These are phyloP conservation scores for Ocimum tenuiflorum DNA, from an alignment of 257 asterid genomes.

Conservation along the genomic window DNA sequence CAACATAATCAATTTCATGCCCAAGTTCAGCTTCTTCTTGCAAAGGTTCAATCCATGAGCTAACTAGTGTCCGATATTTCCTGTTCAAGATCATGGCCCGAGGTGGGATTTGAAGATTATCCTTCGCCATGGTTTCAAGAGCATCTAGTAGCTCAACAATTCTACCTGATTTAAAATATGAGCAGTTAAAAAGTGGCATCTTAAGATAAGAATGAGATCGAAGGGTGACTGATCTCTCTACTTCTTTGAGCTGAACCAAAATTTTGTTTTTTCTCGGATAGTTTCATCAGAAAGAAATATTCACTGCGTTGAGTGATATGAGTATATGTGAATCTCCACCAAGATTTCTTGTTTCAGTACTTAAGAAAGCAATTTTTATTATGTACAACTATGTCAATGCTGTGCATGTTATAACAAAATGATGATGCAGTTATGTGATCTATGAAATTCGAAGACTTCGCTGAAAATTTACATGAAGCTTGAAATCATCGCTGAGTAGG, in stretches of 20 bases:
- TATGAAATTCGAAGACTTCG: neutral
- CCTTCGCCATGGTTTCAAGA: conserved; percentile 77
- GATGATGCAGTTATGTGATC: neutral
- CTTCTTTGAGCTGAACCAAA: neutral
- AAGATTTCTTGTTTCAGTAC: neutral
- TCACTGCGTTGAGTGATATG: neutral
- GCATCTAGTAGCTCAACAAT: conserved; percentile 83
- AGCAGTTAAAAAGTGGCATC: conserved; percentile 9
- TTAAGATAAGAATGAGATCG: conserved; percentile 8
- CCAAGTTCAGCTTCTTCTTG: conserved; percentile 99
- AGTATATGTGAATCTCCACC: neutral
- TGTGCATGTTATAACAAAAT: conserved; percentile 1
- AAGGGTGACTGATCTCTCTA: neutral
- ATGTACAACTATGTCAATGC: neutral
- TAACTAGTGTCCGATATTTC: conserved; percentile 88
- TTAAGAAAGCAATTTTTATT: neutral
- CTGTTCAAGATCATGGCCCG: conserved; percentile 93
- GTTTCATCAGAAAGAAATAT: neutral
- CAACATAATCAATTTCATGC: conserved; percentile 84
- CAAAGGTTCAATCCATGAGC: conserved; percentile 99
- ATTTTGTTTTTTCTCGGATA: neutral
- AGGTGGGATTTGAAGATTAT: conserved; percentile 75
- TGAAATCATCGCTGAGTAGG: neutral
- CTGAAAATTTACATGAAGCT: neutral
- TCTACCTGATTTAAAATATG: conserved; percentile 56